These are phyloP conservation scores for Protomyces arabidopsidicola DNA, from an alignment of 1,139 yeast species.

Conservation along the genomic window DNA sequence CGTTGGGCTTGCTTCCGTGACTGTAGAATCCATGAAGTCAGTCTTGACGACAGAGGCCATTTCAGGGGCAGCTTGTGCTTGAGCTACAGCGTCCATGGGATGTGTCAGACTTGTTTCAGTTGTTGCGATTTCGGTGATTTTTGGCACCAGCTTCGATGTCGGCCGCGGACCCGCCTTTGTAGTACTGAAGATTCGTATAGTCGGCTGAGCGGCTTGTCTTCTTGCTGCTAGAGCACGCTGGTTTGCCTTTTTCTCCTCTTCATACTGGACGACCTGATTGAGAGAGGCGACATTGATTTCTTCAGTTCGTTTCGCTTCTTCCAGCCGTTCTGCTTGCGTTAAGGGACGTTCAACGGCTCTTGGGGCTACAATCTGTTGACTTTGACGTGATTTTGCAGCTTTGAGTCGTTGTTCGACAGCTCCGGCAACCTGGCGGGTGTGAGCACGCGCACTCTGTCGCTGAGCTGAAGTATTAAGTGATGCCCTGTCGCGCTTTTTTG, in stretches of 20 bases:
- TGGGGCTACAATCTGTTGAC: conserved; percentile 35
- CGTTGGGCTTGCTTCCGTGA: not conserved
- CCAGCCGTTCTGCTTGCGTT: conserved; percentile 82
- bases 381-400: conserved; percentile 54
- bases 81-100: conserved; percentile 4
- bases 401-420: conserved; percentile 70
- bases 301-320: conserved; percentile 84
- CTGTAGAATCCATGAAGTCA: no score
- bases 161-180: not conserved
- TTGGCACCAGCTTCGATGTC: not conserved
- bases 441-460: conserved; percentile 70
- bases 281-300: conserved; percentile 66
- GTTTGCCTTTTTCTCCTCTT: conserved; percentile 46
- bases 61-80: not conserved
- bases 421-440: conserved; percentile 74
- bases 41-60: no score
- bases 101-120: not conserved
- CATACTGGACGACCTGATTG: conserved; percentile 75
- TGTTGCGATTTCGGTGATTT: not conserved
- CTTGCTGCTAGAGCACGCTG: conserved; percentile 4
- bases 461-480: conserved; percentile 43
- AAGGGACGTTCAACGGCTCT: conserved; percentile 36
- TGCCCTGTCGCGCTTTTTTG: conserved; percentile 15
- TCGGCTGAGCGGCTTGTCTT: conserved; percentile 1
- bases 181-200: conserved; percentile 3